Percentiles rank a stretch among this genome's conserved stretches.
These are phyloP conservation scores for Mycena haematopus DNA, from an alignment of 768 basidiomycete species.

Conservation along the genomic window DNA sequence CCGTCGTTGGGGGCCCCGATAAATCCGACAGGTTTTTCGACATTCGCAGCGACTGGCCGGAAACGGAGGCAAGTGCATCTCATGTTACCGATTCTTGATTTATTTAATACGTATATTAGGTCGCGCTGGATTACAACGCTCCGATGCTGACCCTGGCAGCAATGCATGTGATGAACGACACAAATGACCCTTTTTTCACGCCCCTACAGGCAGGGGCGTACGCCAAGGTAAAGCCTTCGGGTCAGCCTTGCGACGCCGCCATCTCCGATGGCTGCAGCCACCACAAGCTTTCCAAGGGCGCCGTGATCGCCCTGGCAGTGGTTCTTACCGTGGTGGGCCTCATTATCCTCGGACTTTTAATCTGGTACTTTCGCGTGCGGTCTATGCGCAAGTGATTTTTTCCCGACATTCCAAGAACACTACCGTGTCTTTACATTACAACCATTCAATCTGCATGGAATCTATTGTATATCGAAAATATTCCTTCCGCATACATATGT, in stretches of 20 bases:
- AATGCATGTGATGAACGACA: conserved; percentile 72
- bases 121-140: conserved; percentile 89
- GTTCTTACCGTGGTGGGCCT: conserved; percentile 68
- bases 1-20: conserved; percentile 88
- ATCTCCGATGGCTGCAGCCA: conserved; percentile 59
- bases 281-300: conserved; percentile 61
- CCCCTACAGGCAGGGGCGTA: conserved; percentile 72
- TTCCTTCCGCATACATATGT: background rate
- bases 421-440: conserved; percentile 10
- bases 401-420: conserved; percentile 1
- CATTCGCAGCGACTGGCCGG: conserved; percentile 87
- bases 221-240: conserved; percentile 62
- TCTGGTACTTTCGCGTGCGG: conserved; percentile 43
- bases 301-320: conserved; percentile 74
- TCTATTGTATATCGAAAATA: conserved; percentile 11
- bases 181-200: conserved; percentile 79
- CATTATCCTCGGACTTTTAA: conserved; percentile 55
- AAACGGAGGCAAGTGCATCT: conserved; percentile 72
- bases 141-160: conserved; percentile 88
- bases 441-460: background rate
- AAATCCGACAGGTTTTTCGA: conserved; percentile 79
- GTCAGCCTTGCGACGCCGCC: conserved; percentile 80
- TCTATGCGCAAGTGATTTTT: conserved; percentile 3
- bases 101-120: conserved; percentile 40
- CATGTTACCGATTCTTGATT: background rate